Base-by-base conservation (phyloP, 2,329 filamentous ascomycete genomes). In the Hymenotorrendiella dingleyae region DNA sequence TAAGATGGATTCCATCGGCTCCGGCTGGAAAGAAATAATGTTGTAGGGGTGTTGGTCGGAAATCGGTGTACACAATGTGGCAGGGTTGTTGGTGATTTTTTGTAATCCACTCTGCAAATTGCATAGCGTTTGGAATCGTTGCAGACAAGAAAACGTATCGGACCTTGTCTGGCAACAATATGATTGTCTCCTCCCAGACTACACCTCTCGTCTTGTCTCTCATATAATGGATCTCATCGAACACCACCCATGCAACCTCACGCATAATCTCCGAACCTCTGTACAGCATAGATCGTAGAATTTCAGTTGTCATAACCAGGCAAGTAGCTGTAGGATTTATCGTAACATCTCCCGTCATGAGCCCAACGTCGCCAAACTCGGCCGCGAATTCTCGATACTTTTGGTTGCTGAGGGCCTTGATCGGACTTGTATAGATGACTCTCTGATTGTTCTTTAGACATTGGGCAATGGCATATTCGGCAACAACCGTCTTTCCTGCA, bases 171-270 rank as follows among this genome's bases (percentile, higher is more conserved):
- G 93, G 93, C 22, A 98, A 74, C 54, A 98, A 75, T 59, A 98
- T 98, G 61, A 98, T 97, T 28, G 93, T 97, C 70, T 98, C 93
- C 65, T 98, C 93, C 93, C 93, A 98, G 2, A 98, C 93, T 1
- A 98, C 93, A 71, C 93, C 93, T 66, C 93, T 78, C 38, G 80
- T 77, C 66, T 94, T 94, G 67, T 98, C 93, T 59, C 93, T 82
- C 80, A 98, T 84, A 67, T 98, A 98, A 66, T 98, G 93, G 49
- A 98, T 94, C 66, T 98, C 93, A 66, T 98, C 93, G 57, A 98
- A 98, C 2, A 98, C 73, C 2, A 98, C 94, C 93, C 93, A 98
- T 11, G 86, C 90, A 2, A 98, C 94, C 69, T 98, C 93, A 54
- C 93, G 88, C 91, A 98, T 98, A 53, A 98, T 97, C 69, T 98